phyloP scores from a whole-genome alignment of 768 basidiomycete genomes.

The Flagelloscypha sp. region DNA sequence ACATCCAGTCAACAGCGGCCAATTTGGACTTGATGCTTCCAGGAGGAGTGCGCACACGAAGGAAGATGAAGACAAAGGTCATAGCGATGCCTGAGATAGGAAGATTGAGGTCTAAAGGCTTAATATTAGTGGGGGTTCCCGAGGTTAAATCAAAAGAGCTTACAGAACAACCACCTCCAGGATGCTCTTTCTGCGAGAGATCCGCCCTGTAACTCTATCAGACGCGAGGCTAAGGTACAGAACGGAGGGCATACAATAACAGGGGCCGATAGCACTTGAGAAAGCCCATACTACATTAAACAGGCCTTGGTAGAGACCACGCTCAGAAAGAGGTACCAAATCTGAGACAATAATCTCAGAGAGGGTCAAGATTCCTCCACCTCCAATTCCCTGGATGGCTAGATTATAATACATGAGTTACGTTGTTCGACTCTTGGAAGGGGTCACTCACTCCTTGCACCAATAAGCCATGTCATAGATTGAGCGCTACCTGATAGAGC shows the following conservation, averaged over 20 bases:
- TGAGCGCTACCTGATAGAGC: conserved; percentile 32
- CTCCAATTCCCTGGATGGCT: conserved; percentile 30
- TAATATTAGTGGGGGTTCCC: background rate
- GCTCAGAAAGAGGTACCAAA: conserved; percentile 33
- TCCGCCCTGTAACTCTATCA: conserved; percentile 19
- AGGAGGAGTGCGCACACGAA: conserved; percentile 19
- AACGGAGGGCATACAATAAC: conserved; percentile 26
- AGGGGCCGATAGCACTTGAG: conserved; percentile 28
- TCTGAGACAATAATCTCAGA: conserved; percentile 34
- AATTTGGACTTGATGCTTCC: conserved; percentile 21
- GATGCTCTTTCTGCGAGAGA: conserved; percentile 15
- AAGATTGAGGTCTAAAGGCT: conserved; percentile 24
- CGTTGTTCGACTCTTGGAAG: background rate
- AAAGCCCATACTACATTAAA: conserved; percentile 23
- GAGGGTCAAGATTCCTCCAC: conserved; percentile 26
- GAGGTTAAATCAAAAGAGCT: background rate
- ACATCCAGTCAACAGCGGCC: conserved; percentile 27
- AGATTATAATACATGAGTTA: background rate
- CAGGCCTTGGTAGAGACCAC: conserved; percentile 27
- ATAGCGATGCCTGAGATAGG: conserved; percentile 17
- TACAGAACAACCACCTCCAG: conserved; percentile 25
- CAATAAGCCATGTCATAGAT: conserved; percentile 33
- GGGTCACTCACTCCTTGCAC: conserved; percentile 20
- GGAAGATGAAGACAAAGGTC: conserved; percentile 11
- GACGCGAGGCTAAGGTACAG: conserved; percentile 13